phyloP scores from a whole-genome alignment of 1,139 yeast species.

The Suhomyces maxii region DNA sequence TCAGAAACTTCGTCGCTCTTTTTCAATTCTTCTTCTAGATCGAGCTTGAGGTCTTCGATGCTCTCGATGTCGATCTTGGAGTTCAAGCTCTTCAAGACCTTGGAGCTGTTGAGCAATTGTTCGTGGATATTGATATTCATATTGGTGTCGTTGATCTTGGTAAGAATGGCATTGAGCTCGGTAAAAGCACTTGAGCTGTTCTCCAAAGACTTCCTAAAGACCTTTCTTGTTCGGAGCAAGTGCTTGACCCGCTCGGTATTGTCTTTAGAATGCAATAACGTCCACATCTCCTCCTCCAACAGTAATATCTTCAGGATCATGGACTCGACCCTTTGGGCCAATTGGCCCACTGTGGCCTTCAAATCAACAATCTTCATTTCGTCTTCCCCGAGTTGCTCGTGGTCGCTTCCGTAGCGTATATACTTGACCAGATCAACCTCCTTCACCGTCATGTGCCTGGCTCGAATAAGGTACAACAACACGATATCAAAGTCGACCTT shows the following conservation, averaged over 20 bases:
- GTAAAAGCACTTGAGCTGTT: slow-evolving; percentile 31
- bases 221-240: slow-evolving; percentile 9
- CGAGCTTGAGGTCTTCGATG: slow-evolving; percentile 37
- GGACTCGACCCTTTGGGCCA: slow-evolving; percentile 20
- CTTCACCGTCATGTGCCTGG: slow-evolving; percentile 14
- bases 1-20: slow-evolving; percentile 28
- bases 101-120: slow-evolving; percentile 37
- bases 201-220: slow-evolving; percentile 17
- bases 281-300: slow-evolving; percentile 19
- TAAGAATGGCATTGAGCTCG: slow-evolving; percentile 39
- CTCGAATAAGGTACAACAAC: slow-evolving; percentile 28
- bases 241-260: slow-evolving; percentile 8
- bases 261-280: not conserved
- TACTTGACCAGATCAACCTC: slow-evolving; percentile 15
- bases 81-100: slow-evolving; percentile 36
- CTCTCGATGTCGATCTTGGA: slow-evolving; percentile 29
- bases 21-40: slow-evolving; percentile 41
- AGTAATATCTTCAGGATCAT: slow-evolving; percentile 26
- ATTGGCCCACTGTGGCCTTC: slow-evolving; percentile 22
- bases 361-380: slow-evolving; percentile 32
- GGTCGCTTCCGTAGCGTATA: slow-evolving; percentile 23
- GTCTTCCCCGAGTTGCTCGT: slow-evolving; percentile 22
- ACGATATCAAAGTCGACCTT: slow-evolving; percentile 26
- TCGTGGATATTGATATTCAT: slow-evolving; percentile 40
- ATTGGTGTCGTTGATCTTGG: slow-evolving; percentile 50